These are phyloP conservation scores for Penicillium longicatenatum DNA, from an alignment of 495 filamentous ascomycete species.

Conservation along the genomic window DNA sequence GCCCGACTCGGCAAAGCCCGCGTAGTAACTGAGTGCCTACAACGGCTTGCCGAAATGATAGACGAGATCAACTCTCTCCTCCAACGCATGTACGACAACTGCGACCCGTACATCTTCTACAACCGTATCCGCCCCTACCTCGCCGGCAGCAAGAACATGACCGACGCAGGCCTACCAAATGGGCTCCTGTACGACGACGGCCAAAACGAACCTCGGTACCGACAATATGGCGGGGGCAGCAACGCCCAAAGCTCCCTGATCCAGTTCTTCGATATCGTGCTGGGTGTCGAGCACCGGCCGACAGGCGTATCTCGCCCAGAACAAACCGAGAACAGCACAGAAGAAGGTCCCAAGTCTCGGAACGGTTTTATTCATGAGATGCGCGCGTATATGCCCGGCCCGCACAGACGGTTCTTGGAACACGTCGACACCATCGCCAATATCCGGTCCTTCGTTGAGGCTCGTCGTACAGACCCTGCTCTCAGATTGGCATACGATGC, in stretches of 20 bases:
- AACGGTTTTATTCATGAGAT: constrained; percentile 97
- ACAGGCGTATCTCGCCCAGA: constrained; percentile 68
- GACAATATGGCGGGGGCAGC: constrained; percentile 85
- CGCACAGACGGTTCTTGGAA: constrained; percentile 84
- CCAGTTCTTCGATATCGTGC: constrained; percentile 91
- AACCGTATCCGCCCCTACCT: constrained; percentile 91
- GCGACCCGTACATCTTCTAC: constrained; percentile 92
- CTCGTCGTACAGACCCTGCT: constrained; percentile 57
- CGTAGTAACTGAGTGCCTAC: constrained; percentile 73
- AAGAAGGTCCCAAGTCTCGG: constrained; percentile 33
- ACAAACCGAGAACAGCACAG: constrained; percentile 10
- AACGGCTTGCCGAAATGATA: constrained; percentile 78
- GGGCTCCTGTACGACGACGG: constrained; percentile 88
- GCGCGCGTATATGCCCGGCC: constrained; percentile 94
- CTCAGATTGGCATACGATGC: constrained; percentile 86
- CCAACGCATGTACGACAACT: constrained; percentile 86
- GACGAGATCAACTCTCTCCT: constrained; percentile 79
- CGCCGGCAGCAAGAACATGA: constrained; percentile 96
- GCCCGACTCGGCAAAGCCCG: constrained; percentile 68
- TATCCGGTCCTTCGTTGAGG: constrained; percentile 81
- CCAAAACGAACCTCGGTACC: constrained; percentile 61
- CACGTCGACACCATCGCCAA: constrained; percentile 81
- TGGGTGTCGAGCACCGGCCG: constrained; percentile 88
- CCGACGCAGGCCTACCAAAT: constrained; percentile 80
- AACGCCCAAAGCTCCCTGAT: constrained; percentile 95